Conservation (phyloP, 345 rosid species). For the Arabidopsis suecica region DNA sequence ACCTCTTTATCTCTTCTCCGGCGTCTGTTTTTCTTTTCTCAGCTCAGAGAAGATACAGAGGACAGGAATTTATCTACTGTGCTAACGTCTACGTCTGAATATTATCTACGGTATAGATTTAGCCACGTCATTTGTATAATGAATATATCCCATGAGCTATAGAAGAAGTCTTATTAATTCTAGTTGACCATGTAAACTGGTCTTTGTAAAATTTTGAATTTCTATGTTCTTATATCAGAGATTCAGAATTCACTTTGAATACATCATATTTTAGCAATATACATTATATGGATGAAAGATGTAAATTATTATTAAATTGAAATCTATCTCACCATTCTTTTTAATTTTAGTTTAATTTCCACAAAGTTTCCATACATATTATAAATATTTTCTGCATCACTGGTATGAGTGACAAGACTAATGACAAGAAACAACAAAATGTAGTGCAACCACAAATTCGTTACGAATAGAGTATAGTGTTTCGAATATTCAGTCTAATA, state of each 20-base stretch:
- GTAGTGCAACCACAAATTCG: neutral
- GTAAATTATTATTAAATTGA: neutral
- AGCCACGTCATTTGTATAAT: neutral
- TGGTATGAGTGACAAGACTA: neutral
- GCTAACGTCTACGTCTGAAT: slow-evolving; percentile 17
- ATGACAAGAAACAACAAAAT: neutral
- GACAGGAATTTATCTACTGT: slow-evolving; percentile 14
- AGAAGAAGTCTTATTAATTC: neutral
- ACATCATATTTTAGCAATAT: neutral
- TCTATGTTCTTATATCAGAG: neutral
- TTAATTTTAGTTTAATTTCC: neutral
- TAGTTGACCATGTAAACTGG: slow-evolving; percentile 8
- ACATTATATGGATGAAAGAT: neutral
- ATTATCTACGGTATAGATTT: neutral
- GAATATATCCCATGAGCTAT: slow-evolving; percentile 10
- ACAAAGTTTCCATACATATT: neutral
- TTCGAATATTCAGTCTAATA: neutral
- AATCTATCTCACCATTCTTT: neutral
- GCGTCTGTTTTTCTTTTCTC: neutral
- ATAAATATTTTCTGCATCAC: neutral
- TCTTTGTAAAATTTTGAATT: neutral
- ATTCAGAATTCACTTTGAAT: neutral
- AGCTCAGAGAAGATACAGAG: neutral
- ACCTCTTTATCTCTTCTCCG: neutral
- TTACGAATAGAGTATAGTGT: neutral